A percentile compares a stretch with the other conserved stretches of the same genome.
phyloP scores from a whole-genome alignment of 331 rosid species.

The Saraca asoca region DNA sequence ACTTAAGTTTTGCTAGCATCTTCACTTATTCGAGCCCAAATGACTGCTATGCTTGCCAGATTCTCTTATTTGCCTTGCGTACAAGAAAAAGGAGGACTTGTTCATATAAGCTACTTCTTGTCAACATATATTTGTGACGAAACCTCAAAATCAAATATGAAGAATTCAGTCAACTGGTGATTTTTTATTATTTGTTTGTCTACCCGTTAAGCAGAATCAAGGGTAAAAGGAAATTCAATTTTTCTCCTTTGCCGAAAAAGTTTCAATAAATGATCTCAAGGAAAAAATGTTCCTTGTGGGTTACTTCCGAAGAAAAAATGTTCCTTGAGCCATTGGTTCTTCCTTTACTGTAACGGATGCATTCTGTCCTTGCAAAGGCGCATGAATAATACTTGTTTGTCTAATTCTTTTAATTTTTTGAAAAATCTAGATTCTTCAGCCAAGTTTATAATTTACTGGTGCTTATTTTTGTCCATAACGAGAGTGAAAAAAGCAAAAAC shows the following conservation, averaged over 20 bases:
- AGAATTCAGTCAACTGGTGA: neutral
- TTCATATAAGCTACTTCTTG: neutral
- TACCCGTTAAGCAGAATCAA: neutral
- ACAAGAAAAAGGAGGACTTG: neutral
- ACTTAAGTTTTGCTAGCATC: too few species aligned
- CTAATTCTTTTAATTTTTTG: neutral
- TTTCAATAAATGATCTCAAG: neutral
- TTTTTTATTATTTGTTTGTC: slow-evolving; percentile 2
- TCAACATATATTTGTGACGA: slow-evolving; percentile 13
- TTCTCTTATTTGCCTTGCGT: neutral
- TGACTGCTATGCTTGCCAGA: slow-evolving; percentile 96
- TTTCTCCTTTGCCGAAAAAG: slow-evolving; percentile 7
- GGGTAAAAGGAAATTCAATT: neutral
- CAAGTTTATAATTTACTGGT: slow-evolving; percentile 46
- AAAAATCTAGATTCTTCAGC: slow-evolving; percentile 12
- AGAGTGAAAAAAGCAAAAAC: slow-evolving; percentile 71
- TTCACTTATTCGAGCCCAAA: slow-evolving; percentile 81
- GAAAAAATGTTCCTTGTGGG: neutral
- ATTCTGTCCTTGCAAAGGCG: neutral
- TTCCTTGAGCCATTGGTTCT: slow-evolving; percentile 4
- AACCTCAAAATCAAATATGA: slow-evolving; percentile 5
- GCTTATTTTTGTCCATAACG: slow-evolving; percentile 77
- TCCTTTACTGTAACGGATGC: neutral
- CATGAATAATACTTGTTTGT: neutral
- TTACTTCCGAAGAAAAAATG: slow-evolving; percentile 14